phyloP scores from a whole-genome alignment of 2,329 filamentous ascomycete genomes.

The Apiospora arundinis region DNA sequence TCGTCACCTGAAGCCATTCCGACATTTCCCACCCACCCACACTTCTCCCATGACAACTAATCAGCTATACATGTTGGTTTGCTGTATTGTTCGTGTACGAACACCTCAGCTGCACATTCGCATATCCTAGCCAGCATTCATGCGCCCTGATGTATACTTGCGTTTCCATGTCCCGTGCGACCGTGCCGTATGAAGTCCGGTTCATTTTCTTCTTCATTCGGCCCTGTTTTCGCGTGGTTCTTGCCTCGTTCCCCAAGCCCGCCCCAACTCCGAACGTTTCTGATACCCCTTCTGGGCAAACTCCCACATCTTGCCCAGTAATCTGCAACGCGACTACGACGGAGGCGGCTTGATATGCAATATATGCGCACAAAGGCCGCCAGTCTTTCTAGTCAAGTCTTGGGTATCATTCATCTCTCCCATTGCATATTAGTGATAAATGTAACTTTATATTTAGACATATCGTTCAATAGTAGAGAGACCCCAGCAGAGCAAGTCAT shows the following conservation, averaged over 20 bases:
- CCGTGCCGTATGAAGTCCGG: not conserved
- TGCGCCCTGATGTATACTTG: not conserved
- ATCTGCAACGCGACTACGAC: not conserved
- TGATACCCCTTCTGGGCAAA: not conserved
- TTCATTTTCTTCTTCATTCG: not conserved
- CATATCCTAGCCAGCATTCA: not conserved
- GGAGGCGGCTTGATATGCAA: not conserved
- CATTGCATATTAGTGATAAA: not conserved
- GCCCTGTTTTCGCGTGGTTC: conserved; percentile 3
- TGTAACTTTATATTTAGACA: not conserved
- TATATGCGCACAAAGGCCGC: not conserved
- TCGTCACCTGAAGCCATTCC: conserved; percentile 11
- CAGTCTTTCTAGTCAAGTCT: not conserved
- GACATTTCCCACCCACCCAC: conserved; percentile 3
- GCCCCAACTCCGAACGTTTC: conserved; percentile 5
- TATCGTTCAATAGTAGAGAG: not conserved
- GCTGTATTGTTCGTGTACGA: not conserved
- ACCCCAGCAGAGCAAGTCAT: not conserved
- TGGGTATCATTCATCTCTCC: not conserved
- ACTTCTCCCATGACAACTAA: not conserved
- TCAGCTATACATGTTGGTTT: not conserved
- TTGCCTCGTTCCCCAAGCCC: conserved; percentile 1
- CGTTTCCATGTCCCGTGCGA: not conserved
- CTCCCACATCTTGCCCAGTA: not conserved
- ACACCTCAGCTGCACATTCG: not conserved